Evolutionary conservation across 176 grass and related monocot genomes (phyloP), one percentile per base, ranked within the genome.

Genomic region (Oryza brachyantha): DNA sequence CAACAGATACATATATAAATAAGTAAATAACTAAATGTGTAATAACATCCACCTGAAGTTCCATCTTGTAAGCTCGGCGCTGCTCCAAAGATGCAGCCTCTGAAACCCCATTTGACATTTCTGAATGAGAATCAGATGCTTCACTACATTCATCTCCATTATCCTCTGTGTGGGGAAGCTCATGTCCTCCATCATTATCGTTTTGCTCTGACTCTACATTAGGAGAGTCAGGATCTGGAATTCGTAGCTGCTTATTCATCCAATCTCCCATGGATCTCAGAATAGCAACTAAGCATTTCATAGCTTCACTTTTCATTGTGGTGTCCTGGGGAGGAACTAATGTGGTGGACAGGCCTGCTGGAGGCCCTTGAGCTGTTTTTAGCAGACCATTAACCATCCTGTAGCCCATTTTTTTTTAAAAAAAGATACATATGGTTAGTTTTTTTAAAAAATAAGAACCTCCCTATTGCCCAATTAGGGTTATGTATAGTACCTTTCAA

Each of bases 181-280:
- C 96, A 50, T 52, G 86, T 72, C 80, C 88, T 81, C 32, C 80
- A 77, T 90, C 92, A 81, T 61, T 85, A 32, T 86, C 86, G 13
- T 90, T 85, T 78, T 92, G 87, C 48, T 87, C 87, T 77, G 79
- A 83, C 89, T 91, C 92, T 84, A 77, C 71, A 75, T 81, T 84
- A 87, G 79, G 88, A 87, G 90, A 89, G 75, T 90, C 75, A 21
- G 88, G 77, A 85, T 88, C 92, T 66, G 92, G 90, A 88, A 99
- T 95, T 26, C 92, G 85, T 71, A 99, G 84, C 69, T 99, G 96
- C 81, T 95, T 99, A 84, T 99, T 99, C 96, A 99, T 95, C 96
- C 96, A 99, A 89, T 99, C 96, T 65, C 96, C 96, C 96, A 99
- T 99, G 42, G 96, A 99, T 87, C 84, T 99, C 65, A 99, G 85